Evolutionary conservation across 2,329 filamentous ascomycete species (phyloP), one percentile per base, ranked within the genome.

Genomic region (Taxawa tesnikishii): DNA sequence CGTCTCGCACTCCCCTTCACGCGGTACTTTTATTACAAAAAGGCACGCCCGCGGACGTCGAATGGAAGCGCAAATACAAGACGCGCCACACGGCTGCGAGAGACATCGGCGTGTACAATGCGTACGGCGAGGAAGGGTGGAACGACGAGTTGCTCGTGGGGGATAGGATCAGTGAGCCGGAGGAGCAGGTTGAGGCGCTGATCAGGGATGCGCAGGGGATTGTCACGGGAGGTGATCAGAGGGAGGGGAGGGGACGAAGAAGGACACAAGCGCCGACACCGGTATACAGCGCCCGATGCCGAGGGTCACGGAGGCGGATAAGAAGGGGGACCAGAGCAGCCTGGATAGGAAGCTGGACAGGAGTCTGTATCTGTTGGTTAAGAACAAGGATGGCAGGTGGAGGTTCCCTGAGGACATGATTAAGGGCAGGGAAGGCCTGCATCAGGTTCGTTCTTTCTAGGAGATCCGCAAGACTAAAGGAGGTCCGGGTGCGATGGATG

Each of bases 1-100:
- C 82, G 90, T 26, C 70, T 94, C 32, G 76, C 79, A 13, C 70
- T 90, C 4, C 83, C 87, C 2, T 98, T 96, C 58, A 81, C 81
- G 35, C 75, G 82, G 44, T 82, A 82, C 54, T 90, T 96, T 62
- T 98, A 93, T 70, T 93, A 87, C 72, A 93, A 93, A 66, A 77
- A 77, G 83, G 83, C 51, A 93, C 87, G 8, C 79, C 85, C 1
- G 69, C 75, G 6, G 82, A 87, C 43, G 66, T 84, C 31, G 87
- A 94, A 62, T 96, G 85, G 83, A 83, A 87, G 56, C 70, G 83
- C 52, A 92, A 93, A 61, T 71, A 83, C 41, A 67, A 68, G 45
- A 79, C 83, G 53, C 79, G 88, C 36, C 70, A 76, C 48, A 79
- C 82, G 6, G 71, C 84, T 5, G 79, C 83, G 28, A 75, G 83